Conservation (phyloP, 2,329 filamentous ascomycete genomes). For the Cordyceps javanica region DNA sequence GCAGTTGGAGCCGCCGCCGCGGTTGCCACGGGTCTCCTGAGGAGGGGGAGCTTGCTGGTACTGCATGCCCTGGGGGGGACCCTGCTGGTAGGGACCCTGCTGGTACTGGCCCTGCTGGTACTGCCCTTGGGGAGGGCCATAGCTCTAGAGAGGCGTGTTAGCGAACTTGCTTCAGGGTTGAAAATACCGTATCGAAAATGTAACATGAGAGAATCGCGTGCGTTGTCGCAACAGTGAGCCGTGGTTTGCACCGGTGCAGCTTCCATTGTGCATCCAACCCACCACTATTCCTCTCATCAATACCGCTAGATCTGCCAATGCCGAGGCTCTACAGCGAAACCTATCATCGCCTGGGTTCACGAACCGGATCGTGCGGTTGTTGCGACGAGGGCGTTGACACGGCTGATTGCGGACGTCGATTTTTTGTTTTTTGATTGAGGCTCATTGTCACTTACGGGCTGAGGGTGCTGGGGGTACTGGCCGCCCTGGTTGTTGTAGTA, state of each 20-base stretch:
- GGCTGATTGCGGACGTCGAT: not conserved
- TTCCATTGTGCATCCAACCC: not conserved
- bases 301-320: not conserved
- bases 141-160: conserved; percentile 18
- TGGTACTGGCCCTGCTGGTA: conserved; percentile 23
- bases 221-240: not conserved
- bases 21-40: conserved; percentile 22
- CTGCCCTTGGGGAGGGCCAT: conserved; percentile 24
- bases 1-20: conserved; percentile 35
- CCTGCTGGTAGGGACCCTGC: conserved; percentile 35
- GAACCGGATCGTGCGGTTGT: not conserved
- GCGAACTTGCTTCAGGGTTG: not conserved
- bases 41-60: conserved; percentile 34
- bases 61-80: conserved; percentile 35
- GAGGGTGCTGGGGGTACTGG: conserved; percentile 29
- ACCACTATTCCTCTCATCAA: not conserved
- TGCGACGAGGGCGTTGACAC: not conserved
- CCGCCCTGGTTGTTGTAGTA: conserved; percentile 32
- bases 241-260: not conserved
- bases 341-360: not conserved
- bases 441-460: conserved; percentile 28
- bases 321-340: not conserved
- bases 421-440: not conserved
- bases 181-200: not conserved
- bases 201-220: not conserved